These are phyloP conservation scores for Leishmania amazonensis DNA, from an alignment of 208 protist species.

Conservation along the genomic window DNA sequence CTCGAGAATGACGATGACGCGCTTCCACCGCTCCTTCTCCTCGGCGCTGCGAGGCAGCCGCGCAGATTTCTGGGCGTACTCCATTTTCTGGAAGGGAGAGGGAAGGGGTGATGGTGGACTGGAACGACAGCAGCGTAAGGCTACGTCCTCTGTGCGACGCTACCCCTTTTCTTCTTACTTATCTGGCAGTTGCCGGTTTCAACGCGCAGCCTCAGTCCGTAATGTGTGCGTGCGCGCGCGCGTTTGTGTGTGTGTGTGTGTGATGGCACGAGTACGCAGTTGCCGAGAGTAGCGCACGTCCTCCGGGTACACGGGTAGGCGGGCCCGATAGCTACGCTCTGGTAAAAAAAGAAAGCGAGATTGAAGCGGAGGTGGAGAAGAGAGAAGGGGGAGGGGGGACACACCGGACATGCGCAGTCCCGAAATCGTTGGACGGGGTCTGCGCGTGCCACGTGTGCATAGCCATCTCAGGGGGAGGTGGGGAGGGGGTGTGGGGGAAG, in stretches of 20 bases:
- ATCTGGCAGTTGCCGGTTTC: not conserved
- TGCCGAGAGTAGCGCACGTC: not conserved
- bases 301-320: not conserved
- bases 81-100: conserved; percentile 39
- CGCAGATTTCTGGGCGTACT: conserved; percentile 83
- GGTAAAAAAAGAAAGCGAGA: not conserved
- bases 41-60: conserved; percentile 84
- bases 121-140: not conserved
- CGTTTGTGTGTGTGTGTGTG: not conserved
- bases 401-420: not conserved
- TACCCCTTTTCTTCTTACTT: not conserved
- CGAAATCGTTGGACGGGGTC: not conserved
- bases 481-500: not conserved
- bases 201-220: not conserved
- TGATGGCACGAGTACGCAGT: not conserved
- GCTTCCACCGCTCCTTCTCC: conserved; percentile 88
- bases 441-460: not conserved
- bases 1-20: conserved; percentile 96
- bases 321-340: not conserved
- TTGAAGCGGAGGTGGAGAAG: not conserved
- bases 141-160: not conserved
- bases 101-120: not conserved
- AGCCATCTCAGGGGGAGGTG: not conserved
- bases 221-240: no score
- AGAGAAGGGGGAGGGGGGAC: not conserved